Conservation (phyloP, 1,284 basidiomycete species). For the Filobasidium uniguttulatum region DNA sequence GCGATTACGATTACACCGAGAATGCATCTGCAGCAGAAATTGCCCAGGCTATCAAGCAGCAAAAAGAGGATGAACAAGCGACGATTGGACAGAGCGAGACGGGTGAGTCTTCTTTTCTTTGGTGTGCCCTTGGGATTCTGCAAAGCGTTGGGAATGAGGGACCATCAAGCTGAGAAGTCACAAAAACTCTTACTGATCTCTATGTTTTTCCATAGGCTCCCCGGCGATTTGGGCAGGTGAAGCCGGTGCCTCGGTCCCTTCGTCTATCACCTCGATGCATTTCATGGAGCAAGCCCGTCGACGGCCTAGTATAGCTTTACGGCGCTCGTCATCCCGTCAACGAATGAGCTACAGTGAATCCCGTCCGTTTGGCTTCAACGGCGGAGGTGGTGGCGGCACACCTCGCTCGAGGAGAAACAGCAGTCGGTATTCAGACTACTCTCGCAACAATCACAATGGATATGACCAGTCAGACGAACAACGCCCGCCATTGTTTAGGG, state of each 20-base stretch:
- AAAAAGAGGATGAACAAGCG: conserved; percentile 6
- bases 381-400: conserved; percentile 3
- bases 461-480: neutral
- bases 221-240: conserved; percentile 12
- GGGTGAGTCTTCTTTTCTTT: conserved; percentile 5
- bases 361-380: neutral
- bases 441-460: neutral
- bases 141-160: neutral
- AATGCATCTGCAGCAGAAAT: conserved; percentile 12
- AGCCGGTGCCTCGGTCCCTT: conserved; percentile 21
- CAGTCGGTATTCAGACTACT: conserved; percentile 6
- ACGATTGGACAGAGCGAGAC: conserved; percentile 6
- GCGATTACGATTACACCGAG: conserved; percentile 19
- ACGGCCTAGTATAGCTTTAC: conserved; percentile 6
- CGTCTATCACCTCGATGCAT: conserved; percentile 20
- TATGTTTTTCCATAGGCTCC: conserved; percentile 2
- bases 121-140: neutral
- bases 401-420: conserved; percentile 7
- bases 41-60: conserved; percentile 10
- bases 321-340: neutral
- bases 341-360: neutral
- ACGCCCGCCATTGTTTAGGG: conserved; percentile 5
- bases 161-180: neutral
- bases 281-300: conserved; percentile 12
- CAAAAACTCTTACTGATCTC: neutral